Conservation (phyloP, 345 rosid species). For the Aquilaria yunnanensis region DNA sequence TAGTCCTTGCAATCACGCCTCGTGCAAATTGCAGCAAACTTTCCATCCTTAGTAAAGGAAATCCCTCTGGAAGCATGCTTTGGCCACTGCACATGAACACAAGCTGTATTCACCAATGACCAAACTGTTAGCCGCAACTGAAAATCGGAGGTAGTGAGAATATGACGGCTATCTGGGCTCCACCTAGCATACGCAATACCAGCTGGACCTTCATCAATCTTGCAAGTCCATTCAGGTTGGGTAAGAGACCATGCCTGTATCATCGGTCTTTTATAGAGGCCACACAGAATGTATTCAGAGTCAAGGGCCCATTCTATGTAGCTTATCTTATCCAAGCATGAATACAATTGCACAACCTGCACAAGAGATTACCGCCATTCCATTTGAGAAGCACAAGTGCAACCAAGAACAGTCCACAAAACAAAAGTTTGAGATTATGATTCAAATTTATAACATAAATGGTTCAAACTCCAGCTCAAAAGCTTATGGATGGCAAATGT, state of each 20-base stretch:
- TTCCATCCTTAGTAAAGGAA: conserved; percentile 80
- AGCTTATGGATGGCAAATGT: no score
- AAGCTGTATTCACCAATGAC: conserved; percentile 85
- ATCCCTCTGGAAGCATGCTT: conserved; percentile 90
- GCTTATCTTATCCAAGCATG: conserved; percentile 96
- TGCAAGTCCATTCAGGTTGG: conserved; percentile 97
- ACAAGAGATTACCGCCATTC: conserved; percentile 12
- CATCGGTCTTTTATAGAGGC: conserved; percentile 82
- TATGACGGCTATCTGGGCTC: conserved; percentile 98
- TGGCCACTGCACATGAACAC: conserved; percentile 96
- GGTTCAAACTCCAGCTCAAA: no score
- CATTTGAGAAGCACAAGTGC: no score
- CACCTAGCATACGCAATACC: conserved; percentile 96
- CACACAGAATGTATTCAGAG: conserved; percentile 92
- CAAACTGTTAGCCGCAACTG: conserved; percentile 87
- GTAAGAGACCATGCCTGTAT: conserved; percentile 92
- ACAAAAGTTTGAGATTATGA: no score
- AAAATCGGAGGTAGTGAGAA: conserved; percentile 87
- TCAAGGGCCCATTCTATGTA: conserved; percentile 96
- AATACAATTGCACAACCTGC: conserved; percentile 96
- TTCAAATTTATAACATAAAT: no score
- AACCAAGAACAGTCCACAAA: no score
- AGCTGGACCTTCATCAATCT: conserved; percentile 96
- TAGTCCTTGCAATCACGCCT: conserved; percentile 95
- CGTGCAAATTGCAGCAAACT: conserved; percentile 81